Percentiles rank a stretch among this genome's conserved stretches.
Evolutionary conservation across 1,284 basidiomycete genomes (phyloP).

Genomic region (Austroboletus niveus): DNA sequence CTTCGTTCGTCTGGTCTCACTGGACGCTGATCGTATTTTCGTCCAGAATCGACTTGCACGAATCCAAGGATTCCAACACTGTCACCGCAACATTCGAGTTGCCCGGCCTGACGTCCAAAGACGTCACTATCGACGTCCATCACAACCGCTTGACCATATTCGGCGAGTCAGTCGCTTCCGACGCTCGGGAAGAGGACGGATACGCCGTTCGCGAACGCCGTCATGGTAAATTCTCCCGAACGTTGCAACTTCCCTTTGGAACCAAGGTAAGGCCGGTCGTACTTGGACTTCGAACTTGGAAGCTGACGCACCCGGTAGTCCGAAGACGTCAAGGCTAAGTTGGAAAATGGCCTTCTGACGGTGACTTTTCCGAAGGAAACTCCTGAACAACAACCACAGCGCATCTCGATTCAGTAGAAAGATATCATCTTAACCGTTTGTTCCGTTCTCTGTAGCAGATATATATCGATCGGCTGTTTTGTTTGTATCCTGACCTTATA

Average conservation of each 20-base stretch:
- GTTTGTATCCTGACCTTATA: too few species aligned
- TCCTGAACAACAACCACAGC: conserved; percentile 33
- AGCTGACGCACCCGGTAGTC: conserved; percentile 24
- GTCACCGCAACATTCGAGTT: conserved; percentile 42
- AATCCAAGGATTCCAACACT: conserved; percentile 25
- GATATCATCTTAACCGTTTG: too few species aligned
- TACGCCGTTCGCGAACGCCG: conserved; percentile 38
- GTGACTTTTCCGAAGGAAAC: conserved; percentile 39
- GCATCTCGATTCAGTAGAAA: conserved; percentile 25
- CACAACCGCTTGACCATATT: conserved; percentile 37
- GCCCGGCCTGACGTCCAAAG: conserved; percentile 41
- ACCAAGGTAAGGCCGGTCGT: not conserved
- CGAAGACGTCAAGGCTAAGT: conserved; percentile 7
- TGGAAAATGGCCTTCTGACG: conserved; percentile 40
- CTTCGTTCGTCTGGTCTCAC: too few species aligned
- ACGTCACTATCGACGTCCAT: conserved; percentile 40
- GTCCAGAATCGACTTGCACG: not conserved
- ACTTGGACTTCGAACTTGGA: not conserved
- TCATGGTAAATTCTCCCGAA: not conserved
- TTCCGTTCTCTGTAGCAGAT: too few species aligned
- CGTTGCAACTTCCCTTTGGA: not conserved
- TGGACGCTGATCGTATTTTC: not conserved
- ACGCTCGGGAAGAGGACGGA: conserved; percentile 29
- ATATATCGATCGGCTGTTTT: too few species aligned
- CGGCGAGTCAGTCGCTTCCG: conserved; percentile 31